Conservation (phyloP, 2,329 filamentous ascomycete species). For the Ascomycota sp. region DNA sequence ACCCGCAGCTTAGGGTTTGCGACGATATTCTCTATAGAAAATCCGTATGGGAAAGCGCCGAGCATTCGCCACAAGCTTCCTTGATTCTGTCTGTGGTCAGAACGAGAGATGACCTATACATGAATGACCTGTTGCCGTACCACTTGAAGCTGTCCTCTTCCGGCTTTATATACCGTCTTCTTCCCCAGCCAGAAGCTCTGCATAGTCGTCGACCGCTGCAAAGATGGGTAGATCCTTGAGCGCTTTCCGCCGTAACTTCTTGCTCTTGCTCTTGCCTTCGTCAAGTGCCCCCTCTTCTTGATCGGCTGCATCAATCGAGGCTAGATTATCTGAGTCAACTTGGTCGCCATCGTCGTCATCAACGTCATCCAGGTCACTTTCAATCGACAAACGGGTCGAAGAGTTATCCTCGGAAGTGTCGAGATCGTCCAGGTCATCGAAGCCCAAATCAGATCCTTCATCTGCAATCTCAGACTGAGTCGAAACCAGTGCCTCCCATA, state of each 20-base stretch:
- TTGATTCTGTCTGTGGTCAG: too few relatives aligned
- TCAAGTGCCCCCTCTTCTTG: constrained; percentile 28
- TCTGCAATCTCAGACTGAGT: constrained; percentile 45
- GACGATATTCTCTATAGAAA: too few relatives aligned
- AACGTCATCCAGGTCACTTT: constrained; percentile 21
- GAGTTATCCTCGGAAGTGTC: constrained; percentile 26
- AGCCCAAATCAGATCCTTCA: constrained; percentile 30
- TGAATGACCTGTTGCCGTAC: too few relatives aligned
- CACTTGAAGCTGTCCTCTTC: too few relatives aligned
- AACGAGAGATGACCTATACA: too few relatives aligned
- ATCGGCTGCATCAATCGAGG: constrained; percentile 41
- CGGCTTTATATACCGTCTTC: constrained; percentile 25
- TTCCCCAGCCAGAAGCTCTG: constrained; percentile 58
- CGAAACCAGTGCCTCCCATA: constrained; percentile 79
- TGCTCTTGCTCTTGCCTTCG: constrained; percentile 3
- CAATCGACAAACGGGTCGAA: constrained; percentile 13
- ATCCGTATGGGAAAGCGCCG: too few relatives aligned
- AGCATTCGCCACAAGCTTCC: too few relatives aligned
- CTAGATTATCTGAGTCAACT: too few relatives aligned
- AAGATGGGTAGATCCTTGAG: constrained; percentile 82
- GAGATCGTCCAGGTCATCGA: constrained; percentile 27
- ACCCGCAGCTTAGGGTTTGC: too few relatives aligned
- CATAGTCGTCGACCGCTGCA: constrained; percentile 86
- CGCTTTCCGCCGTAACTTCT: constrained; percentile 50
- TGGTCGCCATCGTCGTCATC: constrained; percentile 19